phyloP scores from a whole-genome alignment of 1,284 basidiomycete species.

The Puccinia hordei region DNA sequence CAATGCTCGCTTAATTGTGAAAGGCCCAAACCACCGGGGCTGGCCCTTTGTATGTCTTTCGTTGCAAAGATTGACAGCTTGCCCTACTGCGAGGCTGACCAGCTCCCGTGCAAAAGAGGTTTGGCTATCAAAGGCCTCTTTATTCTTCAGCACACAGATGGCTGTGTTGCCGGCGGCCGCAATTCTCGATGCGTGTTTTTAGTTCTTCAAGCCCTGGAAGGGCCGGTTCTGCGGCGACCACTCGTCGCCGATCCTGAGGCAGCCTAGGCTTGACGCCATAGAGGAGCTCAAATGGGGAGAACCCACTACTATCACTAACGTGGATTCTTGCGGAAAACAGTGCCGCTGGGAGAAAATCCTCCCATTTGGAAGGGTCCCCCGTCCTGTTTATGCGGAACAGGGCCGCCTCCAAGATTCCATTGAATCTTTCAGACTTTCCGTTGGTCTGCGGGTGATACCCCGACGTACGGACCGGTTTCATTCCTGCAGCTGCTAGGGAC shows the following conservation, averaged over 20 bases:
- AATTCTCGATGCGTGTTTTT: not conserved
- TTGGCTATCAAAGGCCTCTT: not conserved
- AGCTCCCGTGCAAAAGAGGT: no score
- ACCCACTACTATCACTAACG: no score
- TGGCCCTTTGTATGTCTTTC: no score
- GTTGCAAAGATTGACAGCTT: not conserved
- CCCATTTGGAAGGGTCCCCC: no score
- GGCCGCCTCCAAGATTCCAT: slow-evolving; percentile 25
- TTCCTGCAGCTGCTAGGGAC: no score
- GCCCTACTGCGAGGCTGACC: not conserved
- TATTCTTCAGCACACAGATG: not conserved
- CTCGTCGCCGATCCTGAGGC: not conserved
- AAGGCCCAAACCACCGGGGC: slow-evolving; percentile 6
- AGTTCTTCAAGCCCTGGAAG: not conserved
- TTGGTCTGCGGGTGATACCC: slow-evolving; percentile 51
- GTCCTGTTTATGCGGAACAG: not conserved
- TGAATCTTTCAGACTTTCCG: slow-evolving; percentile 51
- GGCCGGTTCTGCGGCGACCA: not conserved
- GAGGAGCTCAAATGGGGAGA: no score
- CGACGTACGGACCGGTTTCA: not conserved
- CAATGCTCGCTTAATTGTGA: not conserved
- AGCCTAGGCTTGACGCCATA: no score
- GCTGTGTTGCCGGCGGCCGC: not conserved
- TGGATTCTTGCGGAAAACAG: no score
- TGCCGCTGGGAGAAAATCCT: no score